A percentile compares a stretch with the other conserved stretches of the same genome.
Evolutionary conservation across 1,284 basidiomycete genomes (phyloP).

Genomic region (Irpex sp.): DNA sequence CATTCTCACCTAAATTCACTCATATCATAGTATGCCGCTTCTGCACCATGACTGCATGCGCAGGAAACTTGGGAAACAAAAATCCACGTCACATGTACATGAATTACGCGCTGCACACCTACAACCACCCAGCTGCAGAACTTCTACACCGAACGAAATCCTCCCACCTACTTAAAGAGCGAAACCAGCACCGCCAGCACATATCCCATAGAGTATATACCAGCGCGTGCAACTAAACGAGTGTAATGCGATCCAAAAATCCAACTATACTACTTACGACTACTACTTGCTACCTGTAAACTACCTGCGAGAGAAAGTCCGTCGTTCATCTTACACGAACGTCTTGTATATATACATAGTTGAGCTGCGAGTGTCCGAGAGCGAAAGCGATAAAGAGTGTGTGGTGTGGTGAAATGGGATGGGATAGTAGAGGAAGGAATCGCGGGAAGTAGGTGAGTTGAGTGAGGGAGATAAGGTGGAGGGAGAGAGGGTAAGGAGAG

Average conservation of each 20-base stretch:
- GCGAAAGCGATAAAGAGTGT: background rate
- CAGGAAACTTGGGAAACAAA: too few species aligned
- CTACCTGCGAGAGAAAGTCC: background rate
- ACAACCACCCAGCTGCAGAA: too few species aligned
- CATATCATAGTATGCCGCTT: too few species aligned
- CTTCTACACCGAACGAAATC: too few species aligned
- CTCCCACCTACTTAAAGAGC: too few species aligned
- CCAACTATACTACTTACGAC: background rate
- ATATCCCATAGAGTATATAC: background rate
- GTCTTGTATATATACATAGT: conserved; percentile 10
- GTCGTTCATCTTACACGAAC: conserved; percentile 10
- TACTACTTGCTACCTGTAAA: too few species aligned
- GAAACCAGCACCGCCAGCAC: too few species aligned
- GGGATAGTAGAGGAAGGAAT: background rate
- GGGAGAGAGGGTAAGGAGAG: background rate
- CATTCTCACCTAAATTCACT: too few species aligned
- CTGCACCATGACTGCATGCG: too few species aligned
- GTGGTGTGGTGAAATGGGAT: background rate
- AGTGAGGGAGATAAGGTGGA: background rate
- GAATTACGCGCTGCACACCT: too few species aligned
- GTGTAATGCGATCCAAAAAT: background rate
- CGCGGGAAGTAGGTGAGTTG: background rate
- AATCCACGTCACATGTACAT: too few species aligned
- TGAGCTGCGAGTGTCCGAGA: background rate
- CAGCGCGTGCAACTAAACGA: conserved; percentile 9